Base-by-base conservation (phyloP, 768 basidiomycete species). In the Trametopsis cervina region DNA sequence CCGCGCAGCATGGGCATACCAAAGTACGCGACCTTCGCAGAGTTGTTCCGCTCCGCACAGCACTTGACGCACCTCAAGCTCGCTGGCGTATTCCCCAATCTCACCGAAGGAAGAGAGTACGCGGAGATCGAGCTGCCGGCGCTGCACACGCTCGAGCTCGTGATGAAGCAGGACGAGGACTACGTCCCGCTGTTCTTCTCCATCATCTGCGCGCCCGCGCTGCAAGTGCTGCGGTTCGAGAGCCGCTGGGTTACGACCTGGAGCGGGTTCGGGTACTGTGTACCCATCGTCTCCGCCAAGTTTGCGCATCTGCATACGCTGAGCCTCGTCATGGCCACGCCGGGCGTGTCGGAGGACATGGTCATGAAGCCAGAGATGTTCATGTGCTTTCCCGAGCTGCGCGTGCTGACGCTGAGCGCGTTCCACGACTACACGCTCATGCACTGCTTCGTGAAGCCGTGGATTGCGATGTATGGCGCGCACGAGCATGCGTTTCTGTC, bases 301-400 rank as follows among this genome's bases (percentile, higher is more conserved):
- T 52, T 41, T 37, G 25, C 23, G 24, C 13, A 37, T 6, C 40
- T 48, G 10, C 40, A 27, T 4, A 21, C 21, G n/a, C 43, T 52
- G 2, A 35, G 26, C 13, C 38, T 52, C 15, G 36, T 23, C 6
- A 11, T 47, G 26, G 12, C 37, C 11, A 6, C 12, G 3, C 5
- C 39, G 24, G 12, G 21, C 33, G 5, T 26, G 23, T 23, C 36
- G 20, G 7, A 13, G 27, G 35, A 48, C 1, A 15, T 12, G 12
- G 40, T 33, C 23, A 42, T 52, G 6, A 11, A 22, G 13, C 36
- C 25, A 4, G 15, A 11, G 15, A 26, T 48, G n/a, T 48, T 47
- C 42, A 25, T 6, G 9, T 46, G 45, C 12, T 52, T 52, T 42
- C 41, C 46, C 11, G 23, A 48, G 12, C 42, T 52, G 11, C 46